Evolutionary conservation across 1,284 basidiomycete genomes (phyloP).

Genomic region (Butyriboletus appendiculatus): DNA sequence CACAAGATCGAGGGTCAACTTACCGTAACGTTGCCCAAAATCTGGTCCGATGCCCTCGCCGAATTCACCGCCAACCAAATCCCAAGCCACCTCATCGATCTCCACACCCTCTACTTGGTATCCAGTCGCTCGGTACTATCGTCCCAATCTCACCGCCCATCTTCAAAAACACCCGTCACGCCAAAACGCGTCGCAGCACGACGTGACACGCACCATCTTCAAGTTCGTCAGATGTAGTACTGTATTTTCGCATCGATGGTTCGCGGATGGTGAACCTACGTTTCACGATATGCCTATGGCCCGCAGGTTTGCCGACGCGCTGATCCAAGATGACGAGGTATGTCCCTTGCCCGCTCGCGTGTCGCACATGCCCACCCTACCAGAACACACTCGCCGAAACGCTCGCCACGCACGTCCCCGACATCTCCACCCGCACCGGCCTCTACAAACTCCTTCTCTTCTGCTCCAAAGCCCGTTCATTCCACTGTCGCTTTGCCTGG

Average conservation of each 20-base stretch:
- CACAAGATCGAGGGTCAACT: background rate
- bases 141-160: slow-evolving; percentile 3
- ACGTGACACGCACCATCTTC: slow-evolving; percentile 1
- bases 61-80: slow-evolving; percentile 12
- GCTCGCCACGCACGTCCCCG: background rate
- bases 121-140: slow-evolving; percentile 10
- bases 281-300: slow-evolving; percentile 5
- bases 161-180: slow-evolving; percentile 5
- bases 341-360: background rate
- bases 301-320: background rate
- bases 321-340: slow-evolving; percentile 5
- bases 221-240: slow-evolving; percentile 13
- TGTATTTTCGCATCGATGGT: slow-evolving; percentile 11
- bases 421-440: background rate
- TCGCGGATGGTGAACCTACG: slow-evolving; percentile 11
- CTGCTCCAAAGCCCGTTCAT: slow-evolving; percentile 11
- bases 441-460: slow-evolving; percentile 9
- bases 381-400: background rate
- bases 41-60: slow-evolving; percentile 7
- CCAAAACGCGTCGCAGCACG: background rate
- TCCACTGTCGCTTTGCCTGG: slow-evolving; percentile 10
- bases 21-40: background rate
- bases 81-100: slow-evolving; percentile 12
- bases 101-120: slow-evolving; percentile 1
- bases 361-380: background rate